Base-by-base conservation (phyloP, 176 grass and related monocot species). In the Secale cereale region DNA sequence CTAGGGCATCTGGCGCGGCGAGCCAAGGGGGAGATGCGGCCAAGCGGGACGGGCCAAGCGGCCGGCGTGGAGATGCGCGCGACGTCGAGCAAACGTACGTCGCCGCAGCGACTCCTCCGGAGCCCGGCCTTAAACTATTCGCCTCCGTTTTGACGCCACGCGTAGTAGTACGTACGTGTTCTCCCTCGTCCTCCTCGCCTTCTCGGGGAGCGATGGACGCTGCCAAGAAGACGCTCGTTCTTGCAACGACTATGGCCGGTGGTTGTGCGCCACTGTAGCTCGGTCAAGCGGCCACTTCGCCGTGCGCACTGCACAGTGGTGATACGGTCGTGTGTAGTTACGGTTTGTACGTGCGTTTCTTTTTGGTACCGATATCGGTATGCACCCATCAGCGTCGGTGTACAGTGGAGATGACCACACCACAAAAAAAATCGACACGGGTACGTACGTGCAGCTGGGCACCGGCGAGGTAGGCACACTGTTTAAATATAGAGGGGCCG, bases 11-110 rank as follows among this genome's bases (percentile, higher is more conserved):
- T 25, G 36, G 36, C 7, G 12, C 23, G 2, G 89, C 29, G 13
- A 33, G 70, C 17, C 33, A 57, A 74, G 8, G 85, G 86, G 69
- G 85, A 81, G 88, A 96, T 81, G 93, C 86, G 86, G 90, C 93
- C 97, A 96, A 96, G 73, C 39, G 70, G 46, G 78, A 89, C 71
- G 70, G 71, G 73, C 88, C 93, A 92, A 94, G 86, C 3, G 63
- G 54, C 17, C 39, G 15, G 76, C 86, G 65, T 94, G 76, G 97
- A 94, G 94, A 99, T 96, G 90, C 88, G 92, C 86, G 81, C 76
- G 62, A 50, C 76, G 76, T 61, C 43, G 40, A 68, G 41, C 26
- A 74, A 22, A 15, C 19, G 73, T 76, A 50, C 39, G 54, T 86
- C 50, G 50, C 50, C 50, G 50, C 50, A 56, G 48, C 82, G 85